These are phyloP conservation scores for Nicotiana otophora DNA, from an alignment of 257 asterid species.

Conservation along the genomic window DNA sequence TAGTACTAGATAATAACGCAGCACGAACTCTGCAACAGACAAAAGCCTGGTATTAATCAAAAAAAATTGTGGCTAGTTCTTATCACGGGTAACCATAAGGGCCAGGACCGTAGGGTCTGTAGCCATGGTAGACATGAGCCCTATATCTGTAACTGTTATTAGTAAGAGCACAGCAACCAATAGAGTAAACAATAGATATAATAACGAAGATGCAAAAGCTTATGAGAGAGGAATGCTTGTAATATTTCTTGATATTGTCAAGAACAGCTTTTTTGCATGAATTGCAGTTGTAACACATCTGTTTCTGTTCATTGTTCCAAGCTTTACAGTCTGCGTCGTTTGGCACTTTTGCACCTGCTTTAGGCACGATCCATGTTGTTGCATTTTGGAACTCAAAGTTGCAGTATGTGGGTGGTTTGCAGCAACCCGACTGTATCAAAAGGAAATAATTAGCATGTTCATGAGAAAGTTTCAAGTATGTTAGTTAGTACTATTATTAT, in stretches of 20 bases:
- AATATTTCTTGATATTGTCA: conserved; percentile 31
- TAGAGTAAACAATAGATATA: conserved; percentile 35
- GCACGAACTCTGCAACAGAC: background rate
- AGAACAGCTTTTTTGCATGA: conserved; percentile 48
- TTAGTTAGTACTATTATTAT: too few species aligned
- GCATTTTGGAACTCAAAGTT: conserved; percentile 45
- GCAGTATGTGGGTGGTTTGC: conserved; percentile 70
- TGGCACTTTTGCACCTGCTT: conserved; percentile 30
- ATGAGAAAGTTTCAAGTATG: too few species aligned
- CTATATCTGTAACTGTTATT: conserved; percentile 24
- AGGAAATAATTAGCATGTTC: background rate
- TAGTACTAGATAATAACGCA: background rate
- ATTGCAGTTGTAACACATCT: conserved; percentile 52
- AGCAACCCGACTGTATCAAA: conserved; percentile 57
- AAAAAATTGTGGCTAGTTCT: background rate
- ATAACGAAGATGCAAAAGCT: conserved; percentile 23
- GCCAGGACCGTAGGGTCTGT: background rate
- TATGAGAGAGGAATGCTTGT: conserved; percentile 36
- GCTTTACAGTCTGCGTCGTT: conserved; percentile 50
- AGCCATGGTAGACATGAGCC: background rate
- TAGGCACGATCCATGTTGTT: conserved; percentile 43
- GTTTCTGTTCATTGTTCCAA: conserved; percentile 49
- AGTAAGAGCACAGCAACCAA: conserved; percentile 71
- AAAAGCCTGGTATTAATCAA: background rate
- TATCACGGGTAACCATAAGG: background rate